Conservation (phyloP, 2,329 filamentous ascomycete genomes). For the Fusarium foetens region DNA sequence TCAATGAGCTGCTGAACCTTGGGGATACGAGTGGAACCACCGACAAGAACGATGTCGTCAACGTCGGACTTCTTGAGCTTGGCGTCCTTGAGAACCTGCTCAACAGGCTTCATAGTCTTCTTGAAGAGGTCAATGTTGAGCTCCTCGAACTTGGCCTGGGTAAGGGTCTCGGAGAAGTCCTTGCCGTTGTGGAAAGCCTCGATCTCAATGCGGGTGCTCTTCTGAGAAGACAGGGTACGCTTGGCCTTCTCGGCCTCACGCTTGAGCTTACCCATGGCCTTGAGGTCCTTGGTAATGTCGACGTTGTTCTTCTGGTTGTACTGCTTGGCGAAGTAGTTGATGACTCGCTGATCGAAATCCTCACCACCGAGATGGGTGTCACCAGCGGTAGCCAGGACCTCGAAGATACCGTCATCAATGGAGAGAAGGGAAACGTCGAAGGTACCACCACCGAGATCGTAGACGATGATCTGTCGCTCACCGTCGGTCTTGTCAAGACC, state of each 20-base stretch:
- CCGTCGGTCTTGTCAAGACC: constrained; percentile 87
- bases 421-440: constrained; percentile 95
- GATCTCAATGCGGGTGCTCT: constrained; percentile 94
- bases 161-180: constrained; percentile 98
- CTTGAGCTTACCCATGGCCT: constrained; percentile 99
- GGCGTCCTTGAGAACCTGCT: constrained; percentile 98
- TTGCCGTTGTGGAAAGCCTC: constrained; percentile 97
- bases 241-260: constrained; percentile 99
- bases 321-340: constrained; percentile 93
- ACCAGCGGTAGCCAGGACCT: constrained; percentile 94
- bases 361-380: constrained; percentile 98
- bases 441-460: constrained; percentile 93
- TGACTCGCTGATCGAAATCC: constrained; percentile 98
- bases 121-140: constrained; percentile 99
- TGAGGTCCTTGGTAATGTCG: constrained; percentile 91
- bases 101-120: constrained; percentile 98
- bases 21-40: constrained; percentile 98
- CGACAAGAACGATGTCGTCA: constrained; percentile 96
- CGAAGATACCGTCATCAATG: constrained; percentile 91
- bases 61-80: constrained; percentile 97
- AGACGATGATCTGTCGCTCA: constrained; percentile 90
- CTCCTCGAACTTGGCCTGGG: constrained; percentile 99
- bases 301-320: constrained; percentile 99
- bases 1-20: constrained; percentile 96
- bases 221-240: constrained; percentile 94